Conservation (phyloP, 202 grass and related monocot species). For the Digitaria exilis region DNA sequence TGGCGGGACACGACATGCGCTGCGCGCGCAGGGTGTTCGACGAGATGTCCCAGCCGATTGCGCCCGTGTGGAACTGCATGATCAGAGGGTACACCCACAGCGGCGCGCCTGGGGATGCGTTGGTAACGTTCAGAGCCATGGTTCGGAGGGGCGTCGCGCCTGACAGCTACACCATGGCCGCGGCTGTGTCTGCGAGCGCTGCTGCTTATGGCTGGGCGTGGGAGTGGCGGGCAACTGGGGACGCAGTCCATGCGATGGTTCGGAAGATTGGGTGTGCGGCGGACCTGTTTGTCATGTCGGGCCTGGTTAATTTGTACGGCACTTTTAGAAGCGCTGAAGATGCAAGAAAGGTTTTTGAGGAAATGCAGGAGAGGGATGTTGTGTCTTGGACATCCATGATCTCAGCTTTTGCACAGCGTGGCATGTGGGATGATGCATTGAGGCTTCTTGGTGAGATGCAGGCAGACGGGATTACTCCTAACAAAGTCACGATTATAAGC, state of each 20-base stretch:
- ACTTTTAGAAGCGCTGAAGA: slow-evolving; percentile 25
- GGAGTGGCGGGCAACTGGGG: slow-evolving; percentile 27
- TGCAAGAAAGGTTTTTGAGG: slow-evolving; percentile 65
- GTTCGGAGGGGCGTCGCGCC: slow-evolving; percentile 36
- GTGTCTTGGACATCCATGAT: slow-evolving; percentile 89
- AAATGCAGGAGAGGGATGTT: slow-evolving; percentile 73
- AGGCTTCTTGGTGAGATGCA: slow-evolving; percentile 65
- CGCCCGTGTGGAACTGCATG: slow-evolving; percentile 75
- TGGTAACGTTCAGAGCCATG: slow-evolving; percentile 56
- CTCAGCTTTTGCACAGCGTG: slow-evolving; percentile 52
- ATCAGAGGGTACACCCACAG: slow-evolving; percentile 63
- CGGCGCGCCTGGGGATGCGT: slow-evolving; percentile 47
- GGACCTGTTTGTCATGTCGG: slow-evolving; percentile 74
- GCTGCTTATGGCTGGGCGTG: slow-evolving; percentile 12
- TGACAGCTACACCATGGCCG: slow-evolving; percentile 67
- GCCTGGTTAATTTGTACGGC: slow-evolving; percentile 56
- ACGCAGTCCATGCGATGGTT: slow-evolving; percentile 51
- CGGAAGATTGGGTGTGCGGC: slow-evolving; percentile 51
- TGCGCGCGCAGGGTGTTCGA: slow-evolving; percentile 70
- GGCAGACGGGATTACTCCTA: slow-evolving; percentile 47
- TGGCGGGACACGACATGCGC: slow-evolving; percentile 28
- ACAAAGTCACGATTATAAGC: slow-evolving; percentile 69
- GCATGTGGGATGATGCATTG: slow-evolving; percentile 51
- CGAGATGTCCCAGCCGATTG: slow-evolving; percentile 41
- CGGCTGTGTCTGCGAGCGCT: slow-evolving; percentile 47